Percentiles rank a stretch among this genome's conserved stretches.
phyloP scores from a whole-genome alignment of 2,329 filamentous ascomycete genomes.

The Orbilia ellipsospora region DNA sequence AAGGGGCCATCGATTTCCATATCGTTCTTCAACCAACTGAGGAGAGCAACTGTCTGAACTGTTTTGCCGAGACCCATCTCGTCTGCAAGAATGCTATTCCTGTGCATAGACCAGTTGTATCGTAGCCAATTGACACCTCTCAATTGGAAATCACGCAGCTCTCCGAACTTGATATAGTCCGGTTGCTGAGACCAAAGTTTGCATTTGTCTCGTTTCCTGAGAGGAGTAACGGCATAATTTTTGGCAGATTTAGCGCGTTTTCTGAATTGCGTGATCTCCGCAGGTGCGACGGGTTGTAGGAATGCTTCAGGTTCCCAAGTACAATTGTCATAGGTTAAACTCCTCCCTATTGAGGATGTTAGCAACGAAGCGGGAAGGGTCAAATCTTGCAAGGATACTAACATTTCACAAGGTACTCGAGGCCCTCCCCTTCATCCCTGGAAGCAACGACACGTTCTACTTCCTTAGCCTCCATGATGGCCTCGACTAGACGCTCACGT shows the following conservation, averaged over 20 bases:
- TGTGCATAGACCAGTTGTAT: conserved; percentile 92
- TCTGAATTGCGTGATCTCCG: conserved; percentile 45
- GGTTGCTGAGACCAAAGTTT: conserved; percentile 71
- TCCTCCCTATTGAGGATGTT: conserved; percentile 70
- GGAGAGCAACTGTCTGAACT: conserved; percentile 94
- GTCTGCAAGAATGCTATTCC: conserved; percentile 96
- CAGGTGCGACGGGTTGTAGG: conserved; percentile 24
- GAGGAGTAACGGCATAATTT: conserved; percentile 34
- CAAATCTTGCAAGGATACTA: conserved; percentile 58
- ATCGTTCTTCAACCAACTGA: conserved; percentile 92
- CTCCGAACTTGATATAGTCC: conserved; percentile 82
- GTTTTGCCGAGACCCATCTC: conserved; percentile 99
- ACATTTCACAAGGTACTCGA: conserved; percentile 95
- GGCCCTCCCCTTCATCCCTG: conserved; percentile 80
- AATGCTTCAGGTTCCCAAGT: conserved; percentile 73
- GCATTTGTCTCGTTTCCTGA: conserved; percentile 45
- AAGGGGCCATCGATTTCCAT: conserved; percentile 92
- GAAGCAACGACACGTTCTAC: conserved; percentile 92
- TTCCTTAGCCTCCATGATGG: conserved; percentile 87
- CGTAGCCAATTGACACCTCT: conserved; percentile 94
- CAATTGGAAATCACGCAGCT: conserved; percentile 91
- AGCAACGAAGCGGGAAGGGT: conserved; percentile 56
- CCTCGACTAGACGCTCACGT: conserved; percentile 87
- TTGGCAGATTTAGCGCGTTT: conserved; percentile 33
- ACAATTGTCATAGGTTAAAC: conserved; percentile 89